Base-by-base conservation (phyloP, 441 rosid genomes). In the Pelargonium australe region DNA sequence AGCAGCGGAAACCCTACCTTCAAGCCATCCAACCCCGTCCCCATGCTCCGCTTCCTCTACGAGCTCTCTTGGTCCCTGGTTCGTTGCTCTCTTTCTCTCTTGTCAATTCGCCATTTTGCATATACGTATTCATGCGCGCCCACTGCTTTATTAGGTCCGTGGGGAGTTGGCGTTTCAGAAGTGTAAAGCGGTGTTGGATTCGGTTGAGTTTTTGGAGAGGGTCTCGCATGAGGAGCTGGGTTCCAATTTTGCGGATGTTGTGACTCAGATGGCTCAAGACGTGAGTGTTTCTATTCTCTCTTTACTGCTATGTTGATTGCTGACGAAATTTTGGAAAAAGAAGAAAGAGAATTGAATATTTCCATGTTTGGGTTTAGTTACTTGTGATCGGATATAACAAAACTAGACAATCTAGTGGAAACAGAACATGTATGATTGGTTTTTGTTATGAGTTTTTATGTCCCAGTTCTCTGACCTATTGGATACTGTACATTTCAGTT, bases 241-340 rank as follows among this genome's bases (percentile, higher is more conserved):
- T 53, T 93, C 97, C 4, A 77, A 75, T 73, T 88, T 91, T 53
- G 90, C 97, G 0, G 99, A 96, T 81, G 82, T 96, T 44, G 80
- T 93, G 14, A 75, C 97, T 47, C 99, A 96, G 80, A 87, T 96
- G 79, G 97, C 96, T 73, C 97, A 85, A 74, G 99, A 95, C 58
- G 99, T 95, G 74, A 71, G 90, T 62, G 41, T 62, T 68, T 68
- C 44, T 14, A 64, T 72, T 17, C 16, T 62, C 14, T 34, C 1
- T 45, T 37, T 5, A 55, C 14, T 58, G 6, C 8, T 17, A 10
- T 55, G 69, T 47, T 66, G 11, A 10, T 60, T 60, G 63, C 63
- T 57, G 62, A 2, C 23, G 0, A 57, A 7, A 16, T 57, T 57
- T 57, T 6, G 8, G 62, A 19, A 57, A 53, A 57, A 19, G 25